These are phyloP conservation scores for Chytridiales sp. DNA, from an alignment of 371 early-diverging fungal genomes.

Conservation along the genomic window DNA sequence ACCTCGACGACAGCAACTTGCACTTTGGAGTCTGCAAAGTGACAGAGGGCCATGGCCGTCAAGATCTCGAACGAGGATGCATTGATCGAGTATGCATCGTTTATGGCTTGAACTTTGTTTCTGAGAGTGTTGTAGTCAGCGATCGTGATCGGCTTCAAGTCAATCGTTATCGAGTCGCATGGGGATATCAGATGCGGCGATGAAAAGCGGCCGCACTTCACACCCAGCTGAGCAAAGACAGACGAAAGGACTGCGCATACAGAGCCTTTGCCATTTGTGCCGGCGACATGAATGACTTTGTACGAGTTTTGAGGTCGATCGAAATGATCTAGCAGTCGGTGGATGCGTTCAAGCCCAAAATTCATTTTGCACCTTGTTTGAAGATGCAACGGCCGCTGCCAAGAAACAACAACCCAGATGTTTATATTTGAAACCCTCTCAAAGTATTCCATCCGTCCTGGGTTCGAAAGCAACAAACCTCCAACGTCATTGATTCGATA, in stretches of 20 bases:
- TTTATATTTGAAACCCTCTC: too few species aligned
- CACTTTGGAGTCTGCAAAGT: constrained; percentile 52
- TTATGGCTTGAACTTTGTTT: constrained; percentile 16
- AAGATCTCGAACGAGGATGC: constrained; percentile 60
- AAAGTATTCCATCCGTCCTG: too few species aligned
- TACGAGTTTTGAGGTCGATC: constrained; percentile 55
- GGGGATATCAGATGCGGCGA: constrained; percentile 76
- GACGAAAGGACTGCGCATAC: constrained; percentile 61
- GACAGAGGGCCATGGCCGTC: constrained; percentile 58
- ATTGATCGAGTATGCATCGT: background rate
- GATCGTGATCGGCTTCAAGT: constrained; percentile 48
- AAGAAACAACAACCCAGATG: too few species aligned
- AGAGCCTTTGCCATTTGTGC: constrained; percentile 84
- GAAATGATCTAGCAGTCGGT: constrained; percentile 56
- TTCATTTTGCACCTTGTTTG: constrained; percentile 13
- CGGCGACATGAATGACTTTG: constrained; percentile 71
- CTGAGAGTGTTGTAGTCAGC: constrained; percentile 45
- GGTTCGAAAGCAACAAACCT: too few species aligned
- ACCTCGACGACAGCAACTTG: constrained; percentile 78
- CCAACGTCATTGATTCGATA: too few species aligned
- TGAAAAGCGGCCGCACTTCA: constrained; percentile 64
- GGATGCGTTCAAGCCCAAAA: constrained; percentile 52
- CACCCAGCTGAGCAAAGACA: constrained; percentile 31
- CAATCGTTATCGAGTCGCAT: constrained; percentile 64
- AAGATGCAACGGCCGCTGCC: constrained; percentile 1